Conservation (phyloP, 1,284 basidiomycete genomes). For the Sanghuangporus sanghuang region DNA sequence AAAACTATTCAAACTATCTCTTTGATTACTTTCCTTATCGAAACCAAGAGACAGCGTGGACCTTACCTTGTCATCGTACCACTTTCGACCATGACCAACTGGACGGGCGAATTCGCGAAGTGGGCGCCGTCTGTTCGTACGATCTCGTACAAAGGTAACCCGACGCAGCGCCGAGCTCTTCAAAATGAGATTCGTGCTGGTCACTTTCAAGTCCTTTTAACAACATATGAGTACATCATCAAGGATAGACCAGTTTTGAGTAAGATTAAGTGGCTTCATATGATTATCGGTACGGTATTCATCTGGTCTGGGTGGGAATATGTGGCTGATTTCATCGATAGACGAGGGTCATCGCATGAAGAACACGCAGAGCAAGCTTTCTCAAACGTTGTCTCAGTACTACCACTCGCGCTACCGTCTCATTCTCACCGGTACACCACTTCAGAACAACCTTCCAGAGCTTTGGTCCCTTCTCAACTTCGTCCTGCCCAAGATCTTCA, state of each 20-base stretch:
- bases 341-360: conserved; percentile 99
- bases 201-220: conserved; percentile 93
- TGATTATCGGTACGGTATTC: conserved; percentile 80
- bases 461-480: conserved; percentile 98
- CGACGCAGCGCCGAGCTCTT: conserved; percentile 68
- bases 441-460: conserved; percentile 98
- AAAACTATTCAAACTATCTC: conserved; percentile 98
- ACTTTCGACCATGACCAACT: conserved; percentile 97
- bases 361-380: conserved; percentile 95
- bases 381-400: conserved; percentile 88
- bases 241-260: conserved; percentile 90
- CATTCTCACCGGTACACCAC: conserved; percentile 95
- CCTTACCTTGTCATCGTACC: conserved; percentile 98
- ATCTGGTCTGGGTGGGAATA: not conserved
- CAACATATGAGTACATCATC: conserved; percentile 99
- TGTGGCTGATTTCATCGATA: conserved; percentile 23
- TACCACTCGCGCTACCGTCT: conserved; percentile 94
- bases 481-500: conserved; percentile 97
- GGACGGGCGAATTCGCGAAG: conserved; percentile 95
- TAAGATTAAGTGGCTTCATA: conserved; percentile 96
- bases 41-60: conserved; percentile 85
- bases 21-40: conserved; percentile 93
- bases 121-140: conserved; percentile 91
- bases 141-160: conserved; percentile 94
- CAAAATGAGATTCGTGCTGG: conserved; percentile 72